Evolutionary conservation across 176 grass and related monocot species (phyloP).

Genomic region (Cenchrus americanus): DNA sequence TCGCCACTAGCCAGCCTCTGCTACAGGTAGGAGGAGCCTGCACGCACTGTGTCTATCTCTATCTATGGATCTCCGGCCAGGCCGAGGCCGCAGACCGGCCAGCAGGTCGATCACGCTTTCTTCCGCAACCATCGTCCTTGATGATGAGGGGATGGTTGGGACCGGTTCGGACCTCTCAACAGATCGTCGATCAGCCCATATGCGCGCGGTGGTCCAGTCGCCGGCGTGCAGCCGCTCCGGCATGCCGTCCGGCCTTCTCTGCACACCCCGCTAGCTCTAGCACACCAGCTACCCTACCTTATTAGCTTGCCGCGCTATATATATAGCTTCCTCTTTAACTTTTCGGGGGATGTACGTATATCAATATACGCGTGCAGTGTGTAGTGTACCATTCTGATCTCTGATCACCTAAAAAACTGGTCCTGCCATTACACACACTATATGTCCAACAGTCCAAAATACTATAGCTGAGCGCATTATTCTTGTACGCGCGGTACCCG

Average conservation of each 20-base stretch:
- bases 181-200: not conserved
- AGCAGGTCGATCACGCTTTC: not conserved
- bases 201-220: not conserved
- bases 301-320: not conserved
- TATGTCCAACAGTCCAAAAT: not conserved
- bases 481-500: not conserved
- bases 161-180: not conserved
- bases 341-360: not conserved
- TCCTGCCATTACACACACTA: not conserved
- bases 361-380: not conserved
- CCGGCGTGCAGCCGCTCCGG: conserved; percentile 7
- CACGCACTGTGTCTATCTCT: no score
- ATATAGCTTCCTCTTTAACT: conserved; percentile 18
- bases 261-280: not conserved
- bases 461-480: not conserved
- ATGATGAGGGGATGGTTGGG: not conserved
- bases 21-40: no score
- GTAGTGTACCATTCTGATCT: not conserved
- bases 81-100: not conserved
- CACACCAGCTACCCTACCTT: not conserved
- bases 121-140: not conserved
- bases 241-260: conserved; percentile 19
- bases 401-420: not conserved
- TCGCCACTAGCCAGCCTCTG: no score
- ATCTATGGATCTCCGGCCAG: not conserved